These are phyloP conservation scores for Dictyostelium firmibasis DNA, from an alignment of 78 protist genomes.

Conservation along the genomic window DNA sequence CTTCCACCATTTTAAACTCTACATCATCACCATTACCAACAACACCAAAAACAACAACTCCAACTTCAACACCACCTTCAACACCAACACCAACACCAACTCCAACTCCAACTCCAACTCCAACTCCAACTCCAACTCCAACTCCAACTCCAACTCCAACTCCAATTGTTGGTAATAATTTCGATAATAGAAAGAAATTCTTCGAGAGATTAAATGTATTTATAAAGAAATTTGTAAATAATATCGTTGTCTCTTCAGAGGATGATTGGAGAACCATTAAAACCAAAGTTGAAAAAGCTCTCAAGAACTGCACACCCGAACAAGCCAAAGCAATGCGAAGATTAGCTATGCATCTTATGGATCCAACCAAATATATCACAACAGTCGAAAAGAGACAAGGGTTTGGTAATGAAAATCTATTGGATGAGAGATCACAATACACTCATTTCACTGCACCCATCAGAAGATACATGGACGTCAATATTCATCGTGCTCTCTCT, in stretches of 20 bases:
- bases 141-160: not conserved
- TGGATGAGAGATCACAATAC: constrained; percentile 43
- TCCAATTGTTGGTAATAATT: not conserved
- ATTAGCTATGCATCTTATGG: constrained; percentile 73
- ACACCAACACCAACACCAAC: not conserved
- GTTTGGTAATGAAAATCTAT: not conserved
- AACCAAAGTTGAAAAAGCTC: constrained; percentile 44
- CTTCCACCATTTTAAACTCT: not conserved
- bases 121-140: not conserved
- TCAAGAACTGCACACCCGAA: constrained; percentile 9
- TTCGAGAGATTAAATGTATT: constrained; percentile 57
- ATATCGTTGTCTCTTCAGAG: not conserved
- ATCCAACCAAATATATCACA: constrained; percentile 58
- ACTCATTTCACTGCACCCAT: constrained; percentile 70
- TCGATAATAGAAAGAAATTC: constrained; percentile 63
- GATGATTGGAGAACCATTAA: constrained; percentile 73
- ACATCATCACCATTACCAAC: not conserved
- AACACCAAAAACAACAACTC: not conserved
- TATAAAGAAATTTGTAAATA: constrained; percentile 44
- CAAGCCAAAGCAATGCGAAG: constrained; percentile 60
- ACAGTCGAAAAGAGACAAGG: constrained; percentile 10
- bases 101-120: not conserved
- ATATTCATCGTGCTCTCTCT: constrained; percentile 69
- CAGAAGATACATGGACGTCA: constrained; percentile 68
- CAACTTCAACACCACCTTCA: not conserved